Evolutionary conservation across 768 basidiomycete species (phyloP), one percentile per base, ranked within the genome.

Genomic region (Mycena haematopus): DNA sequence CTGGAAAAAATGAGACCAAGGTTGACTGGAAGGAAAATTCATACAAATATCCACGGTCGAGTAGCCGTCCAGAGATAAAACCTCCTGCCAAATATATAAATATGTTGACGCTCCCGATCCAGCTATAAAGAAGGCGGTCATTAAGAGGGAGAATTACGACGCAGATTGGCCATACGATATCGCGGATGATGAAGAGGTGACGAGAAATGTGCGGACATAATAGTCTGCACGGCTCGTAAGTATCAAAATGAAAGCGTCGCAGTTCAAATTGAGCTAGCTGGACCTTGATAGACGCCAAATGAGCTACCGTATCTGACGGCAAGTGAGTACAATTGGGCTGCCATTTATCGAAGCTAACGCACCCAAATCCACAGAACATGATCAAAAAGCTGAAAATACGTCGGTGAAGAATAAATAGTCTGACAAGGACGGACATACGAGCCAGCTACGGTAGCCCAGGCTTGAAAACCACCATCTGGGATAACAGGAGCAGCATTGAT

Each of bases 1-100:
- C 82, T 82, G 57, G 36, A 22, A 29, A 21, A 49, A 14, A 25
- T 31, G 22, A 36, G 24, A 40, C 44, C 6, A 38, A 40, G 50
- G 10, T 19, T 47, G 11, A 25, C 5, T 24, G 2, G 19, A 38
- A n/a, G 49, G n/a, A 33, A 13, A 15, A 31, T 24, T 31, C 44
- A 2, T 68, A 81, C 81, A 84, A 84, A 70, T 84, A 82, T 53
- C 86, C 85, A n/a, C 76, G 76, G 52, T 86, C 86, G 65, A 83
- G 83, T 6, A 79, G 70, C 47, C 80, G 75, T 14, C 86, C 86
- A 4, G 79, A 75, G 44, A 82, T 54, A 25, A 84, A 70, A 1
- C 84, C 83, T 40, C 75, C 73, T 2, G 79, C 75, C 36, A 85
- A 70, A n/a, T 80, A 72, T 19, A 86, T 71, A 56, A 82, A 78